These are phyloP conservation scores for Epichloe amarillans DNA, from an alignment of 2,329 filamentous ascomycete species.

Conservation along the genomic window DNA sequence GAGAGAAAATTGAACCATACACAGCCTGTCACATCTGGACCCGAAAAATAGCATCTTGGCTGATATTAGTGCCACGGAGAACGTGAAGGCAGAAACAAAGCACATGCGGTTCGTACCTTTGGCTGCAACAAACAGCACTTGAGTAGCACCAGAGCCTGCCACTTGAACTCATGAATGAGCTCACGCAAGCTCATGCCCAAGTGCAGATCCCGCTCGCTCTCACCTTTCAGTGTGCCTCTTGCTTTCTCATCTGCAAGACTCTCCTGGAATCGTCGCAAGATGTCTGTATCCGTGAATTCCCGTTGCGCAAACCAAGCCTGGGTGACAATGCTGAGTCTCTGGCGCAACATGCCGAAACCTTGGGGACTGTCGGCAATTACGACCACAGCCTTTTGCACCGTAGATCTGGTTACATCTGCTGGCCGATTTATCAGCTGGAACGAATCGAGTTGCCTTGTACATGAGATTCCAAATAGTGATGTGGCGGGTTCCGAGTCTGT, in stretches of 20 bases:
- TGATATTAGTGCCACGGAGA: constrained; percentile 1
- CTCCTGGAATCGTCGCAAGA: constrained; percentile 81
- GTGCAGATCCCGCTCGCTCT: constrained; percentile 71
- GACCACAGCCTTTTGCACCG: constrained; percentile 95
- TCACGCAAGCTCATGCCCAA: constrained; percentile 81
- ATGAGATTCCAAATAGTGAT: constrained; percentile 90
- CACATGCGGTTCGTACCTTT: constrained; percentile 50
- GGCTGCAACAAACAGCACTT: constrained; percentile 90
- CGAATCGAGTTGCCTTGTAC: constrained; percentile 81
- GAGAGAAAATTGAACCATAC: constrained; percentile 97
- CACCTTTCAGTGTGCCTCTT: constrained; percentile 43
- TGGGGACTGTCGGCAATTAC: constrained; percentile 87
- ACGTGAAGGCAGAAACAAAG: not conserved
- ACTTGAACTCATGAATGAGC: constrained; percentile 85
- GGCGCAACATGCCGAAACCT: constrained; percentile 77
- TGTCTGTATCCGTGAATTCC: constrained; percentile 85
- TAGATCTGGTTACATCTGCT: constrained; percentile 86
- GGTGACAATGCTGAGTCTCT: constrained; percentile 81
- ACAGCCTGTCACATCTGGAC: constrained; percentile 86
- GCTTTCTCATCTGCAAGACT: constrained; percentile 59
- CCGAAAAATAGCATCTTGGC: constrained; percentile 93
- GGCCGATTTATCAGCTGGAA: constrained; percentile 64
- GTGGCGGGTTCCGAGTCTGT: constrained; percentile 45
- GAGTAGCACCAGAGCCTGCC: constrained; percentile 84
- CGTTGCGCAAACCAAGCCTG: constrained; percentile 92